These are phyloP conservation scores for Solanum hybrid DNA, from an alignment of 305 asterid genomes.

Conservation along the genomic window DNA sequence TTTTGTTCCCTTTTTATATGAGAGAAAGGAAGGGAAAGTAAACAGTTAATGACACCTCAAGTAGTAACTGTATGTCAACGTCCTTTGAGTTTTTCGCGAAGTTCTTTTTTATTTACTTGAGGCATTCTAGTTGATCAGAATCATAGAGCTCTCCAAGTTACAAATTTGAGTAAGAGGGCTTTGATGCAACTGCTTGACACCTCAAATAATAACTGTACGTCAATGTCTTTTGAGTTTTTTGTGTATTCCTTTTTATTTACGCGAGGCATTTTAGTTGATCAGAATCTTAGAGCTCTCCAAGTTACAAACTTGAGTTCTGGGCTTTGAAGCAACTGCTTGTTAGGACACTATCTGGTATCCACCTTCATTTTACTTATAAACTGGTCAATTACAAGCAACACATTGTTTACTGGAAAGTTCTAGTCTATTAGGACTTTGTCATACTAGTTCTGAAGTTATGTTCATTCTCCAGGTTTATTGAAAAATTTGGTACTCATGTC, in stretches of 20 bases:
- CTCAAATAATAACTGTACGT: background rate
- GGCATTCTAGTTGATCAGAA: background rate
- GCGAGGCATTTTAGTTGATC: background rate
- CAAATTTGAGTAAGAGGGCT: background rate
- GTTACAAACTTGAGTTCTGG: background rate
- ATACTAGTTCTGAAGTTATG: background rate
- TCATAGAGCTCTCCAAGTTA: background rate
- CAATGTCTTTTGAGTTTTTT: background rate
- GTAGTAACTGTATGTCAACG: background rate
- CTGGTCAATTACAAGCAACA: background rate
- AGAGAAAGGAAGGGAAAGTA: background rate
- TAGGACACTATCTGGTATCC: background rate
- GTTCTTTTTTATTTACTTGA: background rate
- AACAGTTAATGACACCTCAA: background rate
- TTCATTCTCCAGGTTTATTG: constrained; percentile 58
- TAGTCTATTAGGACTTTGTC: background rate
- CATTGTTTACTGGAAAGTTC: background rate
- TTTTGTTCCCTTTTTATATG: background rate
- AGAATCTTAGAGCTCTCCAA: background rate
- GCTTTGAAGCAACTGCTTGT: background rate
- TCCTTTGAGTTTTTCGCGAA: background rate
- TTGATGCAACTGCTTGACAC: constrained; percentile 3
- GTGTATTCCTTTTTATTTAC: background rate
- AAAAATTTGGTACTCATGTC: constrained; percentile 82
- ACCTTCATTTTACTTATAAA: background rate